Evolutionary conservation across 192 early-diverging fungal genomes (phyloP).

Genomic region (Paraglomus brasilianum): DNA sequence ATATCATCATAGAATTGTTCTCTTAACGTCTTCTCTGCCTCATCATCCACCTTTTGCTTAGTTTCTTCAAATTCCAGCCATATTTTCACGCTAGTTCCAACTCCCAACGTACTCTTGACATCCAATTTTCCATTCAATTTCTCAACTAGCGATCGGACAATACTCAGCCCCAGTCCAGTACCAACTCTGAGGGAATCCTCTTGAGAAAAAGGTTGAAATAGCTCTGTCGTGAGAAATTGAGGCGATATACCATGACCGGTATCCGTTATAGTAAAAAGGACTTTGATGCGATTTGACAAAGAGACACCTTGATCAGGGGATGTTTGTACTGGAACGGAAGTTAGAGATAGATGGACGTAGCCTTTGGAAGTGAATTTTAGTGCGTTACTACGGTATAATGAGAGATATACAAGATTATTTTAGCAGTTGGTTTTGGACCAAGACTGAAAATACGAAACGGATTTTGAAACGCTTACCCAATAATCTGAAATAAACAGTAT

Average conservation of each 20-base stretch:
- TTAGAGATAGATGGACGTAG: conserved; percentile 45
- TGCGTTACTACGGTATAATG: conserved; percentile 45
- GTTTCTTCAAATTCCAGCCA: conserved; percentile 23
- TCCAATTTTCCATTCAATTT: conserved; percentile 47
- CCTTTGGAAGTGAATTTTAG: conserved; percentile 54
- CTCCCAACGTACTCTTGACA: conserved; percentile 36
- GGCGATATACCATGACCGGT: conserved; percentile 49
- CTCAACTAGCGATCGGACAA: conserved; percentile 45
- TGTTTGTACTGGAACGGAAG: conserved; percentile 27
- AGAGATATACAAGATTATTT: conserved; percentile 1
- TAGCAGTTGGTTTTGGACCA: background rate
- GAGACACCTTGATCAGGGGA: conserved; percentile 11
- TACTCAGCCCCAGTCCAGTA: conserved; percentile 47
- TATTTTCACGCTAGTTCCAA: conserved; percentile 16
- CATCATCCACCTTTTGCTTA: background rate
- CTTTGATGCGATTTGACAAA: background rate
- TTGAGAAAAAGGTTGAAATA: conserved; percentile 52
- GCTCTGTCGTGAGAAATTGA: conserved; percentile 38
- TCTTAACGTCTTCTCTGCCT: conserved; percentile 18
- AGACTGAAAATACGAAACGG: background rate
- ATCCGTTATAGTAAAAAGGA: conserved; percentile 49
- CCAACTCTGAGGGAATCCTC: conserved; percentile 51
- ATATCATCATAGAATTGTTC: conserved; percentile 30
- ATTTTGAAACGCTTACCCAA: conserved; percentile 23
- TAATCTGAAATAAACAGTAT: conserved; percentile 25